Base-by-base conservation (phyloP, 164 flowering plant species). In the Nymphaea colorata region DNA sequence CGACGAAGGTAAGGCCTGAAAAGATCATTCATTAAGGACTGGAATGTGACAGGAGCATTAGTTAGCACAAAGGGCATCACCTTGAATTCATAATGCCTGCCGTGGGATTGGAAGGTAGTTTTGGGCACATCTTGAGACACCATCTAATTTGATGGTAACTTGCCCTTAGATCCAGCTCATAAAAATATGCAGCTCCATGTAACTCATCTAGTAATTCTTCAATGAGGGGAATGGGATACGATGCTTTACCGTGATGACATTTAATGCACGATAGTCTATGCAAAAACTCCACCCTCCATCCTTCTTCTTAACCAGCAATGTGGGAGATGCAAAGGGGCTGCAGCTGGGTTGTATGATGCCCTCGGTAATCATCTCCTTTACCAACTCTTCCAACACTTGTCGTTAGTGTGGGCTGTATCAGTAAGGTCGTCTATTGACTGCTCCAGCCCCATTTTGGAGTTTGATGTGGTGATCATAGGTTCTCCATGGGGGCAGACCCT, bases 31-130 rank as follows among this genome's bases (percentile, higher is more conserved):
- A 70, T 70, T 14, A 64, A 43, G 3, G 41, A 36, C 59, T 65
- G 72, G 43, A 70, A 70, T 3, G 68, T 65, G 51, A 62, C 42
- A 25, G 64, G 68, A 3, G 67, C 57, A 44, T 70, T 70, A 6
- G 68, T 42, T 2, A 70, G 42, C 2, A 64, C 61, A 51, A 66
- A 66, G 4, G 68, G 68, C 68, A 66, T 45, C 10, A 66, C 42
- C 15, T 45, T 41, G 64, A 64, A 16, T 70, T 25, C 68, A 53
- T 70, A 59, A 44, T 65, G 72, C 3, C 68, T 53, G 3, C 42
- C 4, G 61, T 64, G 67, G 3, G 72, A 53, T 55, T 42, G 25
- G 17, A 70, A 70, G 10, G 72, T 64, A 3, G 64, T 65, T 18
- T 70, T 70, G 2, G 41, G 42, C 2, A 57, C 17, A 44, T 70